Percentiles rank a stretch among this genome's conserved stretches.
These are phyloP conservation scores for Salix udensis DNA, from an alignment of 345 rosid species.

Conservation along the genomic window DNA sequence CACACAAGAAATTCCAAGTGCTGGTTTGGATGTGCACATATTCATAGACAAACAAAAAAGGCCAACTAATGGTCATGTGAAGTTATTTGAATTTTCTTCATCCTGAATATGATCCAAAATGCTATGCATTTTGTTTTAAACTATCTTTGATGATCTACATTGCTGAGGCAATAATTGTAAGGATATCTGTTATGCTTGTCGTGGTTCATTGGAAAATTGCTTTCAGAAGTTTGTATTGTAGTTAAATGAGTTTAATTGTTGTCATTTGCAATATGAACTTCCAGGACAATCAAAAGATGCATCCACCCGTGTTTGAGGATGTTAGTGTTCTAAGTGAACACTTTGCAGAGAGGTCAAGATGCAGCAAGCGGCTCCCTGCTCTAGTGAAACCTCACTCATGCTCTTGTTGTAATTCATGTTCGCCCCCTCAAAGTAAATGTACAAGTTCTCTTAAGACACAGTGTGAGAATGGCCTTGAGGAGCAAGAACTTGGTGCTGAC, in stretches of 20 bases:
- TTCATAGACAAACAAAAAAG: background rate
- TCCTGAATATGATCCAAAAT: background rate
- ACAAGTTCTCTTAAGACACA: conserved; percentile 13
- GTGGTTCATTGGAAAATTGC: background rate
- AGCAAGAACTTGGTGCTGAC: conserved; percentile 1
- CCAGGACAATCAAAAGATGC: conserved; percentile 55
- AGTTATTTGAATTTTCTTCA: background rate
- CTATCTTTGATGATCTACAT: background rate
- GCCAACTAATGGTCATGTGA: background rate
- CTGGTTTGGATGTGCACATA: background rate
- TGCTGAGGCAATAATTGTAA: background rate
- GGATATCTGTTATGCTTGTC: background rate
- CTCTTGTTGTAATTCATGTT: conserved; percentile 35
- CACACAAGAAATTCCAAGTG: background rate
- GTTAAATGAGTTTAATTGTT: background rate
- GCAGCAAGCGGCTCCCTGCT: conserved; percentile 13
- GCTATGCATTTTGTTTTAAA: background rate
- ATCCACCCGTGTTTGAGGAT: conserved; percentile 56
- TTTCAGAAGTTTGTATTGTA: background rate
- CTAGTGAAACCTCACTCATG: conserved; percentile 16
- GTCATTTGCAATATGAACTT: conserved; percentile 19
- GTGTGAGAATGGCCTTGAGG: conserved; percentile 10
- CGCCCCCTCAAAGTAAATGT: conserved; percentile 23
- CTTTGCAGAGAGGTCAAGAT: conserved; percentile 27
- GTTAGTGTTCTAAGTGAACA: conserved; percentile 4